Evolutionary conservation across 2,329 filamentous ascomycete genomes (phyloP), one percentile per base, ranked within the genome.

Genomic region (Aspergillus oerlinghausenensis): DNA sequence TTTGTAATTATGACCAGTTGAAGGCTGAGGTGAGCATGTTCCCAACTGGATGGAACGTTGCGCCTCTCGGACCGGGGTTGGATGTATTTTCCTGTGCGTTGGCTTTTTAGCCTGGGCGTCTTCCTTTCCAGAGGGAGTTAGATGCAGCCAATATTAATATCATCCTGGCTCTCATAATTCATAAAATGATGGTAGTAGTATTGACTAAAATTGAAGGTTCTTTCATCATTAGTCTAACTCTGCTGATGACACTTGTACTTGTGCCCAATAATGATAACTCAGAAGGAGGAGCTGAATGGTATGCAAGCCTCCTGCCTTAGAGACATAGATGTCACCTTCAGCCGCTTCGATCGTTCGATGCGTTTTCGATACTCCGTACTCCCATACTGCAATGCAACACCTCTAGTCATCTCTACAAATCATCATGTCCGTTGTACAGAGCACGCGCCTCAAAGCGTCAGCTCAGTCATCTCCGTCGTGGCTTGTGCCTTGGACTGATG

Each of bases 11-110:
- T 56, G 53, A 35, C 55, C 45, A 48, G 38, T 7, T 9, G 7
- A 19, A 50, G 14, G 32, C 32, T 38, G 32, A 38, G 32, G 49
- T 47, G 38, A 53, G 56, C 47, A 26, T 17, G 52, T 59, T 65
- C 60, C 64, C 63, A 62, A 64, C 60, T 64, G 64, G 56, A 65
- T 66, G 64, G 64, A 65, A 66, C 60, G 60, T 66, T 65, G 64
- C 63, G 64, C 63, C 63, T 63, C 62, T 53, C 56, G 48, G 49
- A 56, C 63, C 54, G 53, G 62, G 62, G 62, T 55, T 9, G 3
- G 32, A 38, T 17, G 43, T 47, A 47, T 25, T 26, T 47, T 23
- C 43, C 43, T 47, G 42, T 23, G 4, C 19, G 21, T 23, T 45
- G n/a, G 42, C 19, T 4, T 11, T 43, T 11, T 23, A 21, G n/a